A percentile compares a stretch with the other conserved stretches of the same genome.
phyloP scores from a whole-genome alignment of 1,284 basidiomycete species.

The Rhodotorula sp. region DNA sequence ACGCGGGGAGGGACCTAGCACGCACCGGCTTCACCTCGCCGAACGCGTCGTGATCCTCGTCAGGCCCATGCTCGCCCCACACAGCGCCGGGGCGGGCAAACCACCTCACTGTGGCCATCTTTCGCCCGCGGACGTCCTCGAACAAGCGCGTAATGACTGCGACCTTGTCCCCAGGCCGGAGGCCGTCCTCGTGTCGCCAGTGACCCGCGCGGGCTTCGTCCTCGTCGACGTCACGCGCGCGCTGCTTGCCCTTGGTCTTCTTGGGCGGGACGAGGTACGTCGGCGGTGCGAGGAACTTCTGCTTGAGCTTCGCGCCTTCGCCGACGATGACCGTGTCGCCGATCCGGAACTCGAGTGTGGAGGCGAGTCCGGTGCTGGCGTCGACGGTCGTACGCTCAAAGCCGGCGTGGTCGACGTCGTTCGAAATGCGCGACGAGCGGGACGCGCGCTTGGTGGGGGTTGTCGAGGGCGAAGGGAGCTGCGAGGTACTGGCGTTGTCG shows the following conservation, averaged over 20 bases:
- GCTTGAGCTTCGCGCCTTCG: conserved; percentile 10
- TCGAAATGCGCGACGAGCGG: conserved; percentile 21
- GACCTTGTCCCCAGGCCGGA: conserved; percentile 29
- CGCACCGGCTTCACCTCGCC: conserved; percentile 12
- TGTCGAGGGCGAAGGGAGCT: neutral
- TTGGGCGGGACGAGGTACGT: conserved; percentile 1
- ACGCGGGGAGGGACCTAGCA: neutral
- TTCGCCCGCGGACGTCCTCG: conserved; percentile 30
- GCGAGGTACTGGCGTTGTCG: neutral
- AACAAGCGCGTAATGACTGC: conserved; percentile 35
- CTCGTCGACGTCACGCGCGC: conserved; percentile 7
- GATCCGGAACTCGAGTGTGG: conserved; percentile 17
- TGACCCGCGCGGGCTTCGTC: neutral
- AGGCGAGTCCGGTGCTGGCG: neutral
- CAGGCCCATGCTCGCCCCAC: conserved; percentile 35
- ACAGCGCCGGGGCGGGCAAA: conserved; percentile 39
- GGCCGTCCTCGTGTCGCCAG: conserved; percentile 41
- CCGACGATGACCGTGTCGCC: conserved; percentile 36
- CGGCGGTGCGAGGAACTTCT: conserved; percentile 40
- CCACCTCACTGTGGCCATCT: conserved; percentile 36
- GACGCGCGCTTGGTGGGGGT: conserved; percentile 32
- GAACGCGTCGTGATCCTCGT: conserved; percentile 19
- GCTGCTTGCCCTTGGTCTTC: conserved; percentile 15
- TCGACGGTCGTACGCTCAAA: conserved; percentile 17
- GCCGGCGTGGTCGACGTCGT: conserved; percentile 27